Evolutionary conservation across 257 asterid genomes (phyloP).

Genomic region (Rubia yunnanensis): DNA sequence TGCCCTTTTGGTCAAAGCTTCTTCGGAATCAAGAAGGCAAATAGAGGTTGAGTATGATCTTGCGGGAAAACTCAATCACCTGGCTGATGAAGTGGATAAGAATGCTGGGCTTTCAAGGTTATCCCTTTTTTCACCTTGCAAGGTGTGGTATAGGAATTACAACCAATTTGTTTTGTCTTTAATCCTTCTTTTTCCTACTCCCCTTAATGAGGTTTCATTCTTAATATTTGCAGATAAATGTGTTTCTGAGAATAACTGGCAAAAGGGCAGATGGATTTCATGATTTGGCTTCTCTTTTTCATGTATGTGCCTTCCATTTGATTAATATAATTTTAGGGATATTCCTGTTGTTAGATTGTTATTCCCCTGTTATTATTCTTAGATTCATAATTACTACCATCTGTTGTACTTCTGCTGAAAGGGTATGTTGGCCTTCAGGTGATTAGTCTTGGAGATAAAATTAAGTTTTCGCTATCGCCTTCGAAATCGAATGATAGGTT

Average conservation of each 20-base stretch:
- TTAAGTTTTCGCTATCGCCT: conserved; percentile 79
- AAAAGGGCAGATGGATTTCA: conserved; percentile 75
- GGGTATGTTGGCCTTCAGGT: conserved; percentile 43
- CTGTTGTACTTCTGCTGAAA: not conserved
- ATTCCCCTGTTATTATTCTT: not conserved
- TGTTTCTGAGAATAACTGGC: conserved; percentile 68
- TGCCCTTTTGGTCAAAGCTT: conserved; percentile 38
- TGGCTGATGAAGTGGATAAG: conserved; percentile 84
- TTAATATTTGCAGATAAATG: conserved; percentile 45
- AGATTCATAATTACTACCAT: not conserved
- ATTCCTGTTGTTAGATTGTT: not conserved
- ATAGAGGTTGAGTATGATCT: conserved; percentile 57
- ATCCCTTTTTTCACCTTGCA: conserved; percentile 85
- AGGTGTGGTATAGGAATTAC: conserved; percentile 39
- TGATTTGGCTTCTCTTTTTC: conserved; percentile 88
- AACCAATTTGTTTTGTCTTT: not conserved
- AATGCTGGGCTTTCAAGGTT: conserved; percentile 72
- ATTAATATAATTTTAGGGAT: not conserved
- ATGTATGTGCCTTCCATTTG: conserved; percentile 36
- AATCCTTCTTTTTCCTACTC: not conserved
- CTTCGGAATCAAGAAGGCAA: conserved; percentile 54
- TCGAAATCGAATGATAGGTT: conserved; percentile 70
- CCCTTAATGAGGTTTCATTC: conserved; percentile 5
- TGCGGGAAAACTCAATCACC: conserved; percentile 48
- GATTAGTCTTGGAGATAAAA: conserved; percentile 81